phyloP scores from a whole-genome alignment of 495 filamentous ascomycete genomes.

The Penicillium riverlandense region DNA sequence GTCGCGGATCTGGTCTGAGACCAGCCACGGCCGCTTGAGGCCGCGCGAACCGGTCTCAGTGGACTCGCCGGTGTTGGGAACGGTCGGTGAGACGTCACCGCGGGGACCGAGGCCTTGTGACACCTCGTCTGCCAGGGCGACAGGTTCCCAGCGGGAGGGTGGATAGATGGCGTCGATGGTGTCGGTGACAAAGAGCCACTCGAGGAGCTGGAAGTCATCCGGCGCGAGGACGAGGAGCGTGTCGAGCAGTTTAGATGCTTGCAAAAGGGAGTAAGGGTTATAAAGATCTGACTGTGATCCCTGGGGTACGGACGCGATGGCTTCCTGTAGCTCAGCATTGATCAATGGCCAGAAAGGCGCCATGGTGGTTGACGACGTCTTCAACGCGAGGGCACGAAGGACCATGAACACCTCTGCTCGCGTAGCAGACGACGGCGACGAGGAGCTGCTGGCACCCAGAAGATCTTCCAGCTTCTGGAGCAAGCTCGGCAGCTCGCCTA shows the following conservation, averaged over 20 bases:
- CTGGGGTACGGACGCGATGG: conserved; percentile 67
- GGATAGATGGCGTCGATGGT: conserved; percentile 95
- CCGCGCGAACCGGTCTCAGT: conserved; percentile 23
- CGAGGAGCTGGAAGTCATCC: conserved; percentile 91
- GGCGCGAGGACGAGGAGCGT: conserved; percentile 74
- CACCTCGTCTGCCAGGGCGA: conserved; percentile 79
- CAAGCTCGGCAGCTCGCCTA: conserved; percentile 62
- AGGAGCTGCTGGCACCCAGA: conserved; percentile 74
- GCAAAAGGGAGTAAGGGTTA: conserved; percentile 66
- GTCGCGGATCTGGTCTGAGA: conserved; percentile 36
- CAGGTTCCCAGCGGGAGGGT: conserved; percentile 60
- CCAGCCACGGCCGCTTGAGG: conserved; percentile 34
- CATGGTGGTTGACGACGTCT: conserved; percentile 68
- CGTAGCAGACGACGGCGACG: conserved; percentile 85
- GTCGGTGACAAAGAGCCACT: conserved; percentile 96
- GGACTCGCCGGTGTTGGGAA: conserved; percentile 14
- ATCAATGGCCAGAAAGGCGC: conserved; percentile 83
- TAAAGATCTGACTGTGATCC: conserved; percentile 69
- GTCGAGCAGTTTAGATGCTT: conserved; percentile 90
- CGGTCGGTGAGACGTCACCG: conserved; percentile 27
- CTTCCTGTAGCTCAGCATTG: conserved; percentile 77
- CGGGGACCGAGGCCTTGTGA: conserved; percentile 65
- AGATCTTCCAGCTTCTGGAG: conserved; percentile 84
- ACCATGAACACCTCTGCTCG: conserved; percentile 87
- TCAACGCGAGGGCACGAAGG: conserved; percentile 70